These are phyloP conservation scores for Massariosphaeria phaeospora DNA, from an alignment of 495 filamentous ascomycete genomes.

Conservation along the genomic window DNA sequence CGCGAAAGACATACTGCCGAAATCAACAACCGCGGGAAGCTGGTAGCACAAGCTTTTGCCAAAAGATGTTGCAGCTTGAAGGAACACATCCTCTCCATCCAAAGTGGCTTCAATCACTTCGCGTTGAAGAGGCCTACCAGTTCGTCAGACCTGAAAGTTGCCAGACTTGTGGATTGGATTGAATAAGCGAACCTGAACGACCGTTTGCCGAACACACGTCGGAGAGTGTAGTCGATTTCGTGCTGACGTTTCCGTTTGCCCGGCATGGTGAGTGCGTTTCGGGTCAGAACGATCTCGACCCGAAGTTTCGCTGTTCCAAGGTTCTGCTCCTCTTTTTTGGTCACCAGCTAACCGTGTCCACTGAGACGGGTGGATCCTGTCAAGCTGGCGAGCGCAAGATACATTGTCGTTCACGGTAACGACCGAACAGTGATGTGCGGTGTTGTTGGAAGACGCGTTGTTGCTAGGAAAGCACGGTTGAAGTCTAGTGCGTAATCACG, in stretches of 20 bases:
- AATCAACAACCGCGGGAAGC: constrained; percentile 79
- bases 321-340: neutral
- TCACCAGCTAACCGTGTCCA: neutral
- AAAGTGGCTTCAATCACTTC: constrained; percentile 81
- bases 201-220: constrained; percentile 72
- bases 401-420: neutral
- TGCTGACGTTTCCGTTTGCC: constrained; percentile 30
- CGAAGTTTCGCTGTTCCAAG: neutral
- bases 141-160: neutral
- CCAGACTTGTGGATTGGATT: constrained; percentile 10
- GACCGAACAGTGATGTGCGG: neutral
- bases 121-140: constrained; percentile 67
- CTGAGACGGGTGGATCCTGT: neutral
- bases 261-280: constrained; percentile 14
- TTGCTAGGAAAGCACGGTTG: neutral
- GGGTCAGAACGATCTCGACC: neutral
- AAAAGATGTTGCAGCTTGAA: constrained; percentile 94
- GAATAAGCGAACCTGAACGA: constrained; percentile 57
- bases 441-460: neutral
- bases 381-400: neutral
- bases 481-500: neutral
- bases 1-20: constrained; percentile 59
- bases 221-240: constrained; percentile 82
- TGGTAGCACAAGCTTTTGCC: constrained; percentile 96
- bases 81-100: constrained; percentile 82